phyloP scores from a whole-genome alignment of 192 early-diverging fungal genomes.

The Podila clonocystis region DNA sequence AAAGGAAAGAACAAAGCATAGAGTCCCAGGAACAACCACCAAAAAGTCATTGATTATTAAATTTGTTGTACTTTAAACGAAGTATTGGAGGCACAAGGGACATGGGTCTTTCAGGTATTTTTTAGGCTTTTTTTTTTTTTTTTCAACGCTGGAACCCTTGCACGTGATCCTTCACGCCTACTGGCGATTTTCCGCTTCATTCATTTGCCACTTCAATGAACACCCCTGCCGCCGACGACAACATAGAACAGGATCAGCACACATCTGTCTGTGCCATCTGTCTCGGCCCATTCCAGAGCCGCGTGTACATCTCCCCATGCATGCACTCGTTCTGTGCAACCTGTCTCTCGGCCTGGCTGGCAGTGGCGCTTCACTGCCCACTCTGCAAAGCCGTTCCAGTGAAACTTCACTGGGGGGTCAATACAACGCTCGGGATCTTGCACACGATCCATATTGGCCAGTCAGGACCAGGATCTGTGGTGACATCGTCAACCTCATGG shows the following conservation, averaged over 20 bases:
- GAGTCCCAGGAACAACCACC: no score
- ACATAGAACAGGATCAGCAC: background rate
- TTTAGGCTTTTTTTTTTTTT: no score
- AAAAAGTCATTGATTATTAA: no score
- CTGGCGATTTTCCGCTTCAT: no score
- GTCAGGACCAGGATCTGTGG: background rate
- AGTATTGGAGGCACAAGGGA: no score
- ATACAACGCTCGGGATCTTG: conserved; percentile 22
- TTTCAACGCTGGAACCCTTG: no score
- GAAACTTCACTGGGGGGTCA: conserved; percentile 23
- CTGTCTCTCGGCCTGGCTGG: conserved; percentile 34
- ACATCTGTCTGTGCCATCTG: conserved; percentile 27
- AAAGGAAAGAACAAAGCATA: no score
- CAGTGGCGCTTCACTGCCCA: conserved; percentile 15
- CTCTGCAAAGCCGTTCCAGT: conserved; percentile 26
- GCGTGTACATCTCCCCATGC: conserved; percentile 37
- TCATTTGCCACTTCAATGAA: no score
- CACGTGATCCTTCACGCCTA: no score
- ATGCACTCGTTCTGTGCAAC: conserved; percentile 39
- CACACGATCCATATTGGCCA: conserved; percentile 12
- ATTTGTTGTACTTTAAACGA: no score
- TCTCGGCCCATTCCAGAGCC: conserved; percentile 7
- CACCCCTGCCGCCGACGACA: background rate
- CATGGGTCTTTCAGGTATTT: no score
- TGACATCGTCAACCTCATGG: background rate